Evolutionary conservation across 148 eudicot species (phyloP), one percentile per base, ranked within the genome.

Genomic region (Cornus suecica): DNA sequence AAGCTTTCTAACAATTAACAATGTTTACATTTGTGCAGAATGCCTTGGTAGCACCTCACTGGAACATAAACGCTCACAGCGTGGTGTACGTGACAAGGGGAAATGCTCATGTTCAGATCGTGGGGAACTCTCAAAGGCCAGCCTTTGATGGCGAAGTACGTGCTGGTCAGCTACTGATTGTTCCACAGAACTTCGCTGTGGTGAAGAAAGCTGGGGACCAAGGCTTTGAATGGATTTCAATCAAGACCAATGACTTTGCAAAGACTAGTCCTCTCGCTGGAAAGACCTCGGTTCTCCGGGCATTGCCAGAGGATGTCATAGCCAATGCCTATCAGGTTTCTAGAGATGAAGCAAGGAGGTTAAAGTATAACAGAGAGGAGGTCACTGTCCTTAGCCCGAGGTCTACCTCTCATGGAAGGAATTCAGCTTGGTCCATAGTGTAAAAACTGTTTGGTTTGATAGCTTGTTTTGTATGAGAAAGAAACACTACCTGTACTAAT

Each of bases 61-160:
- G 68, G 58, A 73, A 34, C 68, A 73, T 34, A 4, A 63, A 73
- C 10, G 69, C 76, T 1, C 68, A 73, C 34, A 73, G 76, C 68
- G 16, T 73, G 32, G 23, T 61, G 10, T 73, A 60, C 14, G 15
- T 73, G 24, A 24, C 5, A 1, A 5, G 62, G n/a, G 76, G 67
- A 61, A 61, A 51, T 5, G 67, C 67, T 13, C 29, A 8, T 1
- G 30, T 73, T 25, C 76, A 73, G 32, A 61, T 60, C 10, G 54
- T 73, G 5, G 76, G 76, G 4, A 24, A 23, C 22, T 31, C 51
- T 23, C 34, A 24, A 13, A 25, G 67, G 5, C 67, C 66, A 0
- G 54, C 29, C 48, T 32, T 32, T 15, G 68, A 73, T 4, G 68
- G 54, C n/a, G 29, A 73, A 10, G 67, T 73, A 2, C 52, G 54